Conservation (phyloP, 441 rosid genomes). For the Bocquillonia castaneifolia region DNA sequence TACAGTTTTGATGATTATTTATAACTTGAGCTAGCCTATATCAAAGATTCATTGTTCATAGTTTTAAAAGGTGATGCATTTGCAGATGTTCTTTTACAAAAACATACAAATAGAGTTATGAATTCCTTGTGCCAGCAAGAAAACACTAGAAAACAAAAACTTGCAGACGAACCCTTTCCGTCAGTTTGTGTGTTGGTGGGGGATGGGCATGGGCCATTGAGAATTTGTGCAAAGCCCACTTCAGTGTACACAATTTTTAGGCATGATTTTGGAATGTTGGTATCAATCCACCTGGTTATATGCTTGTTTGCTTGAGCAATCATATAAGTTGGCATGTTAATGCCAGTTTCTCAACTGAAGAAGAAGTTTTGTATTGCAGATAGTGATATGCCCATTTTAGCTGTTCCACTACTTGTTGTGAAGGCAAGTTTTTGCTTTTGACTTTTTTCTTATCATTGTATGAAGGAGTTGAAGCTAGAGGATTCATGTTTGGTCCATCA, state of each 20-base stretch:
- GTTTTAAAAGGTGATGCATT: not conserved
- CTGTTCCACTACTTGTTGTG: too few species aligned
- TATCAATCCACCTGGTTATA: too few species aligned
- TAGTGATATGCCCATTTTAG: too few species aligned
- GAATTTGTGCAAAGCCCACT: not conserved
- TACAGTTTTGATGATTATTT: too few species aligned
- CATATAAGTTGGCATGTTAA: too few species aligned
- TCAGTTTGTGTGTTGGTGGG: not conserved
- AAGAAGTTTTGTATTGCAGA: too few species aligned
- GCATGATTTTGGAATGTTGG: too few species aligned
- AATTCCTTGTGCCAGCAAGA: not conserved
- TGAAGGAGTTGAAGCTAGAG: conserved; percentile 89
- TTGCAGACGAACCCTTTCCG: not conserved
- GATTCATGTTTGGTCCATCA: conserved; percentile 88
- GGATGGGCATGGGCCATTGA: not conserved
- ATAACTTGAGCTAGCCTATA: too few species aligned
- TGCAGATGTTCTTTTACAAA: not conserved
- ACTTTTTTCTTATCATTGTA: not conserved
- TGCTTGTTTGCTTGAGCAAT: too few species aligned
- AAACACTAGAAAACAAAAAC: not conserved
- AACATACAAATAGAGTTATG: not conserved
- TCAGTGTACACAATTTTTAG: too few species aligned
- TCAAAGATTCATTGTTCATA: not conserved
- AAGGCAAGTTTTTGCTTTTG: too few species aligned
- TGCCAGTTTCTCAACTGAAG: too few species aligned